These are phyloP conservation scores for Truncatella angustata DNA, from an alignment of 2,329 filamentous ascomycete species.

Conservation along the genomic window DNA sequence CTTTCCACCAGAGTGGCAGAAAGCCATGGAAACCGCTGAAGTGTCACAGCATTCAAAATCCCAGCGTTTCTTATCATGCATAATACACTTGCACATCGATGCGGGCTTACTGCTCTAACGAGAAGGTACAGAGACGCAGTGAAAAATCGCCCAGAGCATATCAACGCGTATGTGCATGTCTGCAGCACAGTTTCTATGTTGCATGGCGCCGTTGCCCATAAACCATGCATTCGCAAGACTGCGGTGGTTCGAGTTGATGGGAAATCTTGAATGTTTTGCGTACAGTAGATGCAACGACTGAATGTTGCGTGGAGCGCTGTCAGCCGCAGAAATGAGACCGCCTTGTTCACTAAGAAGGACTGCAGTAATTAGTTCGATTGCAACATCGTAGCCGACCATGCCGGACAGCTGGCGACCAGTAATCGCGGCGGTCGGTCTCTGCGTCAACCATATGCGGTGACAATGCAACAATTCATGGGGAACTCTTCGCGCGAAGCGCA, in stretches of 20 bases:
- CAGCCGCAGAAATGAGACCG: conserved; percentile 1
- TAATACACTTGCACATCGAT: not conserved
- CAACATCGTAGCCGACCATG: not conserved
- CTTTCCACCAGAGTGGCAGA: not conserved
- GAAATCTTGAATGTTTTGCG: no score
- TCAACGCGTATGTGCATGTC: no score
- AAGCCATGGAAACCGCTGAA: not conserved
- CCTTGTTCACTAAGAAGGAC: conserved; percentile 1
- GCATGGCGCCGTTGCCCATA: no score
- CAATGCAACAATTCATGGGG: not conserved
- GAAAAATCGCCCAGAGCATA: no score
- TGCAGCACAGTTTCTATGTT: no score
- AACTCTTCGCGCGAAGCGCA: no score
- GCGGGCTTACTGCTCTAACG: not conserved
- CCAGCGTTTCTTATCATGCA: not conserved
- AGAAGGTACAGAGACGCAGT: not conserved
- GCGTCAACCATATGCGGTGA: not conserved
- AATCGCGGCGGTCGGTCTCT: no score
- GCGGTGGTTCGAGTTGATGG: no score
- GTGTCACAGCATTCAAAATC: not conserved
- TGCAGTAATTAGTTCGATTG: not conserved
- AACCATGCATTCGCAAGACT: no score
- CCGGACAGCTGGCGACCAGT: not conserved
- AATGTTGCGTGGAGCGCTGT: not conserved
- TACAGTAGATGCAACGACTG: no score